Evolutionary conservation across 192 early-diverging fungal genomes (phyloP).

Genomic region (Kappamyces sp.): DNA sequence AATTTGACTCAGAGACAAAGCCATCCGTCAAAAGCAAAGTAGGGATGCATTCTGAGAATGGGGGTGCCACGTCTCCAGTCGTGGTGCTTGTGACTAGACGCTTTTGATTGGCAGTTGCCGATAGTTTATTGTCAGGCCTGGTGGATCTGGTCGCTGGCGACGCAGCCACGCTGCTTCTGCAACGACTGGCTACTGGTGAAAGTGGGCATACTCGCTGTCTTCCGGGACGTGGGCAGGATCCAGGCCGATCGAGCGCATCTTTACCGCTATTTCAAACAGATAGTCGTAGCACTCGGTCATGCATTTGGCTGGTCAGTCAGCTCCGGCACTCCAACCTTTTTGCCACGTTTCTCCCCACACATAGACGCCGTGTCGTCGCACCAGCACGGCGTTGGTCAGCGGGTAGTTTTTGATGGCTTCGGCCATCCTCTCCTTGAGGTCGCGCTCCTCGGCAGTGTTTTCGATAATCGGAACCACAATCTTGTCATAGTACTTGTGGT

Average conservation of each 20-base stretch:
- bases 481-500: conserved; percentile 72
- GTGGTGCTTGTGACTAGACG: too few relatives aligned
- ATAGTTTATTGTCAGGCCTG: too few relatives aligned
- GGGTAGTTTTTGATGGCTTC: conserved; percentile 82
- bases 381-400: conserved; percentile 89
- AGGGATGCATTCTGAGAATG: too few relatives aligned
- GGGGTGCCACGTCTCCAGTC: too few relatives aligned
- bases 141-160: too few relatives aligned
- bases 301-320: conserved; percentile 62
- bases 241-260: conserved; percentile 81
- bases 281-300: conserved; percentile 99
- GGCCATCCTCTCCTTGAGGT: conserved; percentile 82
- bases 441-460: conserved; percentile 90
- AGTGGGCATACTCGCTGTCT: conserved; percentile 37
- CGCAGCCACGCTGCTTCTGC: neutral
- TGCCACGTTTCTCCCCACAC: conserved; percentile 97
- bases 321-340: conserved; percentile 48
- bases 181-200: neutral
- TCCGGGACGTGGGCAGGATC: conserved; percentile 58
- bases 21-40: too few relatives aligned
- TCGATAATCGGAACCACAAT: conserved; percentile 91
- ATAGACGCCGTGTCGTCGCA: conserved; percentile 91
- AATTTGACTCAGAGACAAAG: too few relatives aligned
- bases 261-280: conserved; percentile 92
- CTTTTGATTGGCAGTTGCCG: too few relatives aligned